These are phyloP conservation scores for Dipodascus geniculatus DNA, from an alignment of 805 yeast genomes.

Conservation along the genomic window DNA sequence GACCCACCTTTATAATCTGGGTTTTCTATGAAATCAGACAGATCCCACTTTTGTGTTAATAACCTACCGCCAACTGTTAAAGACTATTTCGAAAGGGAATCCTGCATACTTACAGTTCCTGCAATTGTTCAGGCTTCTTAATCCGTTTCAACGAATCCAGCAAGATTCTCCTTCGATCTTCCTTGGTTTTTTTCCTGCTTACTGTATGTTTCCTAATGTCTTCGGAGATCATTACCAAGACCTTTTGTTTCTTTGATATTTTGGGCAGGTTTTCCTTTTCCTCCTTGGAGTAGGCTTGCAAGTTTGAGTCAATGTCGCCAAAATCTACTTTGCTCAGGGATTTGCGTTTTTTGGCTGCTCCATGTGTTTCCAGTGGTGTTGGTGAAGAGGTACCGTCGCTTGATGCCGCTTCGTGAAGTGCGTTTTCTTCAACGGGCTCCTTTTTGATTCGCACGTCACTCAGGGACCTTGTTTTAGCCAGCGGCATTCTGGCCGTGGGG, in stretches of 20 bases:
- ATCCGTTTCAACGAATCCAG: neutral
- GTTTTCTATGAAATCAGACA: conserved; percentile 30
- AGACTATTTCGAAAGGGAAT: too few species aligned
- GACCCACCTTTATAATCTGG: conserved; percentile 21
- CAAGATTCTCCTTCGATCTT: neutral
- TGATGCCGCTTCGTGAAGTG: neutral
- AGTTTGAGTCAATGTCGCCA: neutral
- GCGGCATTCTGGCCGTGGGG: neutral
- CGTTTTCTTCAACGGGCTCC: neutral
- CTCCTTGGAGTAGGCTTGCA: neutral
- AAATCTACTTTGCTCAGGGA: neutral
- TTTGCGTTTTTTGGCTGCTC: neutral
- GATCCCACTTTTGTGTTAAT: conserved; percentile 21
- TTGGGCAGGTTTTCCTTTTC: neutral
- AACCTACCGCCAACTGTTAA: neutral
- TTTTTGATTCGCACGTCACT: neutral
- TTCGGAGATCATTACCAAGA: too few species aligned
- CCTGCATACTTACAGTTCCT: neutral
- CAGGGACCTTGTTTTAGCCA: neutral
- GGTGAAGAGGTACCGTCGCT: neutral
- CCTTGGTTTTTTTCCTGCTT: too few species aligned
- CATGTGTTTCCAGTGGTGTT: neutral
- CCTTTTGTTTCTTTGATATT: neutral
- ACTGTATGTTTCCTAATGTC: too few species aligned
- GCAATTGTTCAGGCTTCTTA: neutral